These are phyloP conservation scores for Ogataea naganishii DNA, from an alignment of 805 yeast species.

Conservation along the genomic window DNA sequence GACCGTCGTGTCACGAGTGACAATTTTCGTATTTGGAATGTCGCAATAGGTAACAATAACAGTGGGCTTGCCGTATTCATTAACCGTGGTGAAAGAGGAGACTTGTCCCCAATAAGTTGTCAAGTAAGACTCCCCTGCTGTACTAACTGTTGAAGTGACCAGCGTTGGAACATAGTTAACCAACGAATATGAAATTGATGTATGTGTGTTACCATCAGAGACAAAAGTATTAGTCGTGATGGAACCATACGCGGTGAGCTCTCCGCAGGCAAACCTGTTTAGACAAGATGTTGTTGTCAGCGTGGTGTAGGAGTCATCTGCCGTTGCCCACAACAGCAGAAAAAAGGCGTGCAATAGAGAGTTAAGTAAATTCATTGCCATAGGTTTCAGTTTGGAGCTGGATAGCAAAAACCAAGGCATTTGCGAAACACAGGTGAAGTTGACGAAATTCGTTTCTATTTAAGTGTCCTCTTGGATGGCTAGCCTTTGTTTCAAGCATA, in stretches of 20 bases:
- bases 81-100: slow-evolving; percentile 9
- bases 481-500: too few species aligned
- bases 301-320: not conserved
- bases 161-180: slow-evolving; percentile 12
- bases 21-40: slow-evolving; percentile 9
- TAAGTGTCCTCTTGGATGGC: too few species aligned
- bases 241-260: not conserved
- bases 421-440: too few species aligned
- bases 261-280: not conserved
- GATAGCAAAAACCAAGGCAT: too few species aligned
- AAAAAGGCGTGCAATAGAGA: too few species aligned
- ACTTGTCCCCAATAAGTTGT: slow-evolving; percentile 11
- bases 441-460: too few species aligned
- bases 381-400: too few species aligned
- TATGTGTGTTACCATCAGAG: slow-evolving; percentile 5
- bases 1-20: slow-evolving; percentile 5
- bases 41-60: slow-evolving; percentile 17
- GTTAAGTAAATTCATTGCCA: too few species aligned
- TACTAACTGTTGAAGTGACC: slow-evolving; percentile 5
- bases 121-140: slow-evolving; percentile 5
- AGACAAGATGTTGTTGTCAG: not conserved
- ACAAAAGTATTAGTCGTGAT: slow-evolving; percentile 2
- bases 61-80: slow-evolving; percentile 10
- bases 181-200: slow-evolving; percentile 6
- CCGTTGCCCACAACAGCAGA: too few species aligned